A percentile compares a stretch with the other conserved stretches of the same genome.
These are phyloP conservation scores for Fusarium subglutinans DNA, from an alignment of 2,329 filamentous ascomycete genomes.

Conservation along the genomic window DNA sequence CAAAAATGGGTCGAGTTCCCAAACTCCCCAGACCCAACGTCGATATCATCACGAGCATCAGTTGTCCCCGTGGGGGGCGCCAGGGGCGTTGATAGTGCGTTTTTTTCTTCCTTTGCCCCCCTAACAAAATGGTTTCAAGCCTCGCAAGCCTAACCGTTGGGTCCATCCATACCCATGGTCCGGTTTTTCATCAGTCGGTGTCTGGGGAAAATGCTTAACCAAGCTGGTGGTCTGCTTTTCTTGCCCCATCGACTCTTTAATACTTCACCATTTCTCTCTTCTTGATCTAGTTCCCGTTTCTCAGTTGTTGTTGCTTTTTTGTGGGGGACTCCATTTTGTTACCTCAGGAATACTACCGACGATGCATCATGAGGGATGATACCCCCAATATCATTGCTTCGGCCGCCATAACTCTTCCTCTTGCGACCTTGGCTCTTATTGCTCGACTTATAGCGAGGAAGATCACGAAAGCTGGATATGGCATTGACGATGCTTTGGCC, in stretches of 20 bases:
- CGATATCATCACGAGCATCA: slow-evolving; percentile 9
- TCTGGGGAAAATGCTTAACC: slow-evolving; percentile 14
- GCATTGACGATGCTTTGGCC: slow-evolving; percentile 32
- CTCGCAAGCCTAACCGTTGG: slow-evolving; percentile 9
- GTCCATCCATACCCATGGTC: neutral
- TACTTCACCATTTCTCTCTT: slow-evolving; percentile 14
- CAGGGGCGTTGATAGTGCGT: slow-evolving; percentile 6
- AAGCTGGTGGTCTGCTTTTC: neutral
- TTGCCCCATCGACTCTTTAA: slow-evolving; percentile 16
- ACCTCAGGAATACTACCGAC: neutral
- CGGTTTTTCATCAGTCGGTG: slow-evolving; percentile 1
- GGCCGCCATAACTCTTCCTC: slow-evolving; percentile 30
- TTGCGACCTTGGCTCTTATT: slow-evolving; percentile 30
- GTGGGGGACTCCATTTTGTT: neutral
- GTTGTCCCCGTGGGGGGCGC: slow-evolving; percentile 25
- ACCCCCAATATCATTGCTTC: slow-evolving; percentile 37
- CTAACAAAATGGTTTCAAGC: slow-evolving; percentile 5
- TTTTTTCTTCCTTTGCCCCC: neutral
- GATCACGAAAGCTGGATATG: slow-evolving; percentile 38
- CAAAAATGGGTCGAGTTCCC: neutral
- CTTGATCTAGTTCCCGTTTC: slow-evolving; percentile 2
- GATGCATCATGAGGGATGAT: slow-evolving; percentile 38
- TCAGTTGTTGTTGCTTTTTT: neutral
- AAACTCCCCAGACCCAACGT: slow-evolving; percentile 11
- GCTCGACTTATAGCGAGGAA: slow-evolving; percentile 32